These are phyloP conservation scores for Eucalyptus grandis DNA, from an alignment of 345 rosid species.

Conservation along the genomic window DNA sequence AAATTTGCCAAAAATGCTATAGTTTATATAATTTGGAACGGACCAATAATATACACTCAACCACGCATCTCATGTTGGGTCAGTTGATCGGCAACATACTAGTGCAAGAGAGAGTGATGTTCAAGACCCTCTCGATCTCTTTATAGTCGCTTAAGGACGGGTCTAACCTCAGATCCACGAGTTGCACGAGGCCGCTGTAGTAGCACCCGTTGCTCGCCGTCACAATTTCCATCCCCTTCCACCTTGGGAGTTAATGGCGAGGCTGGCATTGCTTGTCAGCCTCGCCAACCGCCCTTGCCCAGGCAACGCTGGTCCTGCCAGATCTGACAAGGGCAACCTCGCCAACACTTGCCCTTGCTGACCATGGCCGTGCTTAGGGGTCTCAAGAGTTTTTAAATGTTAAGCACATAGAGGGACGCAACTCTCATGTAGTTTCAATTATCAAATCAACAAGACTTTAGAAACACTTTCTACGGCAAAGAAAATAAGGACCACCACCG, in stretches of 20 bases:
- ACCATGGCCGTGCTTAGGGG: no score
- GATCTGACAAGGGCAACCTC: no score
- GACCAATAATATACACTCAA: slow-evolving; percentile 3
- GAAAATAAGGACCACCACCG: no score
- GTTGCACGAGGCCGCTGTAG: slow-evolving; percentile 1
- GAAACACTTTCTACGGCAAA: no score
- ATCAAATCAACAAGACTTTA: no score
- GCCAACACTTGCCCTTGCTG: no score
- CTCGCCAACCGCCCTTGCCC: no score
- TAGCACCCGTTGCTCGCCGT: not conserved
- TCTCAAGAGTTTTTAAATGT: no score
- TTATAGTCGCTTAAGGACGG: slow-evolving; percentile 6
- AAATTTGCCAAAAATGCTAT: not conserved
- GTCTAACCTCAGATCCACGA: slow-evolving; percentile 41
- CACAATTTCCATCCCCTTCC: not conserved
- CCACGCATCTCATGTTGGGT: slow-evolving; percentile 67
- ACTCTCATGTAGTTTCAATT: no score
- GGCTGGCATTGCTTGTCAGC: no score
- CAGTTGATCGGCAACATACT: slow-evolving; percentile 35
- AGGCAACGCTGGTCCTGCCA: no score
- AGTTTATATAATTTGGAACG: not conserved
- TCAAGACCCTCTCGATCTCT: slow-evolving; percentile 41
- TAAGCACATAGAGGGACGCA: no score
- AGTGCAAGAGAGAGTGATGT: slow-evolving; percentile 41
- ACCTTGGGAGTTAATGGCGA: not conserved